Conservation (phyloP, 495 filamentous ascomycete species). For the Penicillium egyptiacum region DNA sequence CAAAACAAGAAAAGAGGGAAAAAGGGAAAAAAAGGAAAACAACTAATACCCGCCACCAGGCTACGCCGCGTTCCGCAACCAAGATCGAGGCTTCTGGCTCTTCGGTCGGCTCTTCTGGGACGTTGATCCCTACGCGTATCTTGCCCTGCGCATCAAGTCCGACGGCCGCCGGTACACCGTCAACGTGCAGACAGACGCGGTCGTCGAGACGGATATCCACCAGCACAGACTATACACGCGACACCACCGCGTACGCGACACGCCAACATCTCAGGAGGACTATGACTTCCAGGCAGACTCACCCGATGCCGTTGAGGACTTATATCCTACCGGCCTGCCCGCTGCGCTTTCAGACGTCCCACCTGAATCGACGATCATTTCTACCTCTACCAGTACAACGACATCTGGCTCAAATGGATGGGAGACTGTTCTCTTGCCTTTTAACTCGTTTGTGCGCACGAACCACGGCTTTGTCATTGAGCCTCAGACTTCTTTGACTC, state of each 20-base stretch:
- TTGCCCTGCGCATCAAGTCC: slow-evolving; percentile 85
- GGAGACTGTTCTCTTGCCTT: slow-evolving; percentile 89
- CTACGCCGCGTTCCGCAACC: slow-evolving; percentile 86
- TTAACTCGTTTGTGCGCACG: slow-evolving; percentile 90
- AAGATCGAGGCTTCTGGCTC: slow-evolving; percentile 55
- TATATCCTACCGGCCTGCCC: slow-evolving; percentile 36
- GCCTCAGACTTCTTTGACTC: slow-evolving; percentile 83
- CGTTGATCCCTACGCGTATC: slow-evolving; percentile 81
- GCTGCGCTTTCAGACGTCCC: slow-evolving; percentile 42
- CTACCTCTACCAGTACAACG: slow-evolving; percentile 30
- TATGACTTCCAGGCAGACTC: slow-evolving; percentile 20
- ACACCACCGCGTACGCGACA: slow-evolving; percentile 44
- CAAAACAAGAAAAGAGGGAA: too few species aligned
- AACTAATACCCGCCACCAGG: slow-evolving; percentile 44
- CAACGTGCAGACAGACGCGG: slow-evolving; percentile 90
- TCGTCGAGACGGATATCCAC: slow-evolving; percentile 90
- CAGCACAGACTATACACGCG: slow-evolving; percentile 88
- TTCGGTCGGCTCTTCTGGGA: slow-evolving; percentile 86
- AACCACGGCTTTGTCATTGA: slow-evolving; percentile 88
- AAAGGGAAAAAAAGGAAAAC: background rate
- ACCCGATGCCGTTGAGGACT: slow-evolving; percentile 21
- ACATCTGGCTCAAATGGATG: slow-evolving; percentile 68
- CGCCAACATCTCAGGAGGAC: background rate
- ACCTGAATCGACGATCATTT: slow-evolving; percentile 41
- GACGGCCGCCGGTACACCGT: slow-evolving; percentile 92